These are phyloP conservation scores for Fomitiporia mediterranea DNA, from an alignment of 1,284 basidiomycete species.

Conservation along the genomic window DNA sequence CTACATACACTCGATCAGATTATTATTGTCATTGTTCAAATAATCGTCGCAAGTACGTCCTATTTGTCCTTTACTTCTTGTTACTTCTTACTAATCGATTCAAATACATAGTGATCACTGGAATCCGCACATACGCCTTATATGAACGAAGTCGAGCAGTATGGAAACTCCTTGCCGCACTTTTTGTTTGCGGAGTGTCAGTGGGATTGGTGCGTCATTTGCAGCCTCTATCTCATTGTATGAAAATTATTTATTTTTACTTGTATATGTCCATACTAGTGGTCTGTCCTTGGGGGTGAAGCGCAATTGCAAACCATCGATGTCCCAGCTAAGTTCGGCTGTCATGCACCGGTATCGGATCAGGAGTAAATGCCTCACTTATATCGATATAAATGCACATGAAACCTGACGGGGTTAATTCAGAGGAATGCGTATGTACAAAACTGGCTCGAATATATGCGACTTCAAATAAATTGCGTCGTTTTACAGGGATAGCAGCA, in stretches of 20 bases:
- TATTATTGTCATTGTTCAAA: background rate
- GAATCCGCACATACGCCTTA: constrained; percentile 7
- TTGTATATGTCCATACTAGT: background rate
- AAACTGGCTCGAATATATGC: no score
- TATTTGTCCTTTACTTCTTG: background rate
- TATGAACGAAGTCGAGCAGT: constrained; percentile 10
- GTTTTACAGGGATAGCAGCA: background rate
- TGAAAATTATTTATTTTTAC: background rate
- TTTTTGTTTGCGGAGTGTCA: background rate
- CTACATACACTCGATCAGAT: constrained; percentile 10
- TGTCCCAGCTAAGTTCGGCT: constrained; percentile 5
- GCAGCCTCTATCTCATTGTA: background rate
- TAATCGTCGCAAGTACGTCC: constrained; percentile 6
- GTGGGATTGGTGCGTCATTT: background rate
- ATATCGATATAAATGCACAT: background rate
- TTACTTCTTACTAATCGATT: background rate
- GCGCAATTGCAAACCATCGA: background rate
- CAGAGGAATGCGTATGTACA: constrained; percentile 1
- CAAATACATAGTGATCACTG: background rate
- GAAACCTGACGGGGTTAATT: background rate
- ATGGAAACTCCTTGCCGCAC: background rate
- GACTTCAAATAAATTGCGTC: no score
- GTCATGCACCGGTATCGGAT: background rate
- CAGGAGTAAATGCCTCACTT: background rate
- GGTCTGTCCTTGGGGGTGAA: background rate